Base-by-base conservation (phyloP, 176 grass and related monocot species). In the Hordeum marinum region DNA sequence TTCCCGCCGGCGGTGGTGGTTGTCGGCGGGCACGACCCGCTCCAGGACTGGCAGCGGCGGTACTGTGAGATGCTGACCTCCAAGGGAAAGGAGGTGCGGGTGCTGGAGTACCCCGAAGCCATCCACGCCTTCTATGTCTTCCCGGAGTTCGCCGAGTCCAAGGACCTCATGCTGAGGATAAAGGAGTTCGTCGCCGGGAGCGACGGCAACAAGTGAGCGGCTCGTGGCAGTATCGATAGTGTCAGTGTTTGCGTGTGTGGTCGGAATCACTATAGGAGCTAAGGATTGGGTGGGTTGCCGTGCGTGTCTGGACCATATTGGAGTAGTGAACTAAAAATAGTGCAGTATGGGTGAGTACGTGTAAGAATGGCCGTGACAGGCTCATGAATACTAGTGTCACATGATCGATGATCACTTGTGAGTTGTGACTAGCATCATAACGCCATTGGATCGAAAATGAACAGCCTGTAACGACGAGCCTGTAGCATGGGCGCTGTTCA, bases 91-190 rank as follows among this genome's bases (percentile, higher is more conserved):
- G 24, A 79, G 14, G 90, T 80, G 43, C 11, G 27, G 24, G 39
- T 98, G 52, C 48, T 93, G 5, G 89, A 98, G 91, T 95, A 98
- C 91, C 87, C 91, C 3, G 68, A 85, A 12, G 92, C 80, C 27
- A 92, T 98, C 72, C 93, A 98, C 88, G 91, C 89, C 29, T 98
- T 98, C 68, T 98, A 95, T 86, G 39, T 85, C 18, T 98, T 98
- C 90, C 83, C 93, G 8, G 89, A 89, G 69, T 90, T 98, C 82
- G 7, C 75, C 12, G 60, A 93, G 20, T 70, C 89, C 23, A 42
- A 59, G 4, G 72, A 88, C 68, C 68, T 95, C 48, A 86, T 98
- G 77, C 73, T 90, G 4, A 63, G 87, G 40, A 87, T 98, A 46
- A 85, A 78, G 46, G 83, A 77, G 12, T 86, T 98, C 86, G 77